phyloP scores from a whole-genome alignment of 495 filamentous ascomycete species.

The Gamarada debralockiae region DNA sequence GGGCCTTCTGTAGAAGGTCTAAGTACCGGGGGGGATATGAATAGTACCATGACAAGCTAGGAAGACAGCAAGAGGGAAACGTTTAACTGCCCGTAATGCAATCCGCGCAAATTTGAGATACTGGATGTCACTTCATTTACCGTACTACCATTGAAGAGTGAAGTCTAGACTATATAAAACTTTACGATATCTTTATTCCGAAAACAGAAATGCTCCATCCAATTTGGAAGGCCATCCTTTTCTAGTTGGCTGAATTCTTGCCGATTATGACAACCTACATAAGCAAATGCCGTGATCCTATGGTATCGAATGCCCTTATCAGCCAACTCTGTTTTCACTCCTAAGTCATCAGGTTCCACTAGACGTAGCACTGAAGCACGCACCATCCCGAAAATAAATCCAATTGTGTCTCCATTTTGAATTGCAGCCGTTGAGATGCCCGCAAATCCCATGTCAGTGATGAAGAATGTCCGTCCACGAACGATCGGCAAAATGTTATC shows the following conservation, averaged over 20 bases:
- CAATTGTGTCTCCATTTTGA: not conserved
- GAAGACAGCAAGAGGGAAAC: not conserved
- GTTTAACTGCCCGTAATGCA: not conserved
- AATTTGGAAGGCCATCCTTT: not conserved
- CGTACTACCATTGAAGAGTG: not conserved
- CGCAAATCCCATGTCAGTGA: not conserved
- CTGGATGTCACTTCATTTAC: not conserved
- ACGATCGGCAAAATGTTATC: not conserved
- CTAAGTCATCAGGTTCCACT: not conserved
- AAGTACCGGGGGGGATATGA: not conserved
- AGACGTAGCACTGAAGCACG: not conserved
- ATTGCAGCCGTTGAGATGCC: not conserved
- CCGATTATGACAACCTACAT: not conserved
- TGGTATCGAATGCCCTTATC: not conserved
- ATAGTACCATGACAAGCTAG: not conserved
- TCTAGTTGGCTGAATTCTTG: not conserved
- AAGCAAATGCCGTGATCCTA: not conserved
- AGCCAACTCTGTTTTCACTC: not conserved
- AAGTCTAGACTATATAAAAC: not conserved
- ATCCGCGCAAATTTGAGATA: not conserved
- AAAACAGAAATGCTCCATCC: not conserved
- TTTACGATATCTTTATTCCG: not conserved
- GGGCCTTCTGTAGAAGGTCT: not conserved
- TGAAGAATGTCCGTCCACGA: not conserved
- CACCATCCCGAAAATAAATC: not conserved